Evolutionary conservation across 345 rosid species (phyloP), one percentile per base, ranked within the genome.

Genomic region (Corchorus capsularis): DNA sequence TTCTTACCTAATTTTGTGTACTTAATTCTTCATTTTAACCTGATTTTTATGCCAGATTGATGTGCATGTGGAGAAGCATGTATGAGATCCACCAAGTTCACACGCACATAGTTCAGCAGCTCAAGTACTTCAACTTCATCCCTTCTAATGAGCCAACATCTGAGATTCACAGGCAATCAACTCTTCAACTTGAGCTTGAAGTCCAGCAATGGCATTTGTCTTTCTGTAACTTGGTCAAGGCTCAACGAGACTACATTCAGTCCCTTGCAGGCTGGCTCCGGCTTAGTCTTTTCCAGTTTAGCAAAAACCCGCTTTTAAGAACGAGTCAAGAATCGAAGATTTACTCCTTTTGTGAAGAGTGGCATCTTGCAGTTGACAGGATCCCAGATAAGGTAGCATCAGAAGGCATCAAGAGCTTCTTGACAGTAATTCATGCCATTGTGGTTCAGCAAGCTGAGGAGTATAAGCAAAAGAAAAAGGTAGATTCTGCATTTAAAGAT

Each of bases 31-130:
- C 43, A 3, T 39, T 39, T 39, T 39, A 39, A 39, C 22, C 55
- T 60, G 49, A 41, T 59, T 62, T 50, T 32, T 75, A 70, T 83
- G 76, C 77, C 77, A 95, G 99, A 65, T 78, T 87, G 80, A 96
- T 92, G 97, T 84, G 92, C 82, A 96, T 96, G 99, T 96, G 99
- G 99, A 96, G 96, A 86, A 87, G 94, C 88, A 96, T 91, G 99
- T 96, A 96, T 32, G 98, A 96, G 86, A 89, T 93, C 75, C 99
- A 96, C 78, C 99, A 96, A 78, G 99, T 93, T 80, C 99, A 96
- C 75, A 93, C 89, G 0, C 98, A 92, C 86, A 96, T 96, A 32
- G 99, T 92, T 78, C 96, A 92, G 83, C 99, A 96, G 87, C 97
- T 96, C 72, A 92, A 91, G 81, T 93, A 92, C 82, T 86, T 93